Conservation (phyloP, 1,284 basidiomycete species). For the Fistulinella cinereoalba region DNA sequence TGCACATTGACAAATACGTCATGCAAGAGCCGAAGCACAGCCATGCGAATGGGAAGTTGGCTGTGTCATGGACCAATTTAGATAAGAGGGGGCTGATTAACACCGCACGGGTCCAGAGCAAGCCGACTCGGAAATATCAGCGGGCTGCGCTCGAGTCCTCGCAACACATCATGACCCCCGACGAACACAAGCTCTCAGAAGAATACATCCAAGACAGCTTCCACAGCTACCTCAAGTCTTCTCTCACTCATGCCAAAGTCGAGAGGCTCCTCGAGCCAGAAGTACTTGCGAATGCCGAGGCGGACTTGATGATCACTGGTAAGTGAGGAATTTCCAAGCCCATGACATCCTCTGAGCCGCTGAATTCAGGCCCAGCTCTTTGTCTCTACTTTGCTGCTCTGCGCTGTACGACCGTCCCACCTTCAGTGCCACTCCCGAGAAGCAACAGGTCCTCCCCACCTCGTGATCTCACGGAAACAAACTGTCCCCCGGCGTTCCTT, state of each 20-base stretch:
- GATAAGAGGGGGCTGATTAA: not conserved
- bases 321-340: conserved; percentile 43
- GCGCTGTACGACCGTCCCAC: conserved; percentile 54
- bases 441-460: conserved; percentile 38
- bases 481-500: conserved; percentile 60
- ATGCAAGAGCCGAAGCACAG: conserved; percentile 6
- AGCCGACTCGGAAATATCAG: not conserved
- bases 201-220: conserved; percentile 69
- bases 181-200: conserved; percentile 47
- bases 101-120: not conserved
- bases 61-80: not conserved
- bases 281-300: conserved; percentile 68
- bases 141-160: no score
- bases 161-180: no score
- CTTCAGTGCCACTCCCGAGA: conserved; percentile 58
- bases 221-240: conserved; percentile 75
- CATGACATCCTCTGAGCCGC: conserved; percentile 32
- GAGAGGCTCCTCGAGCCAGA: conserved; percentile 70
- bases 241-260: conserved; percentile 68
- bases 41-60: not conserved
- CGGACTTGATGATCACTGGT: conserved; percentile 81
- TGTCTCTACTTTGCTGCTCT: conserved; percentile 66
- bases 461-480: conserved; percentile 48
- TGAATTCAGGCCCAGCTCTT: conserved; percentile 53
- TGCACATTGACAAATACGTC: conserved; percentile 17